Conservation (phyloP, 495 filamentous ascomycete genomes). For the Neurospora tetrasperma region DNA sequence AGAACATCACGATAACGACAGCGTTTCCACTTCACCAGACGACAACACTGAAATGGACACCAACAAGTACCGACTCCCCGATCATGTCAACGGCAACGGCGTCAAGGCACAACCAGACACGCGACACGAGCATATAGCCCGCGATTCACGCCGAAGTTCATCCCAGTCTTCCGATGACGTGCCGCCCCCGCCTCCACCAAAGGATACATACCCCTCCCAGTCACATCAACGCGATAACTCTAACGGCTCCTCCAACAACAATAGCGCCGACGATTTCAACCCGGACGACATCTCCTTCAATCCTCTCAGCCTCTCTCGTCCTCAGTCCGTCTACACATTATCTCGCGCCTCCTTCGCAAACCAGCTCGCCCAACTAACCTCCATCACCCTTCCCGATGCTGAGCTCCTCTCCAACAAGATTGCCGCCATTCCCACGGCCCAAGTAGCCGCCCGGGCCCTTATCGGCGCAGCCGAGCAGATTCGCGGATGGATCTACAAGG, state of each 20-base stretch:
- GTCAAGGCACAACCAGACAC: constrained; percentile 46
- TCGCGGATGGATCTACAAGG: constrained; percentile 81
- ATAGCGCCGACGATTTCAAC: constrained; percentile 22
- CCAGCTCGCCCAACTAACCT: constrained; percentile 79
- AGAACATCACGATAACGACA: neutral
- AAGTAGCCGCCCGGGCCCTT: constrained; percentile 65
- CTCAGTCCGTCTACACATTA: constrained; percentile 78
- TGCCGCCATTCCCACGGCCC: constrained; percentile 68
- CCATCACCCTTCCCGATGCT: constrained; percentile 76
- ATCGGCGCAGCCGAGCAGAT: constrained; percentile 82
- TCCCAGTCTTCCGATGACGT: constrained; percentile 20
- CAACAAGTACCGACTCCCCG: constrained; percentile 54
- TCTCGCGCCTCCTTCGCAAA: constrained; percentile 83
- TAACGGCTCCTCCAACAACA: constrained; percentile 7
- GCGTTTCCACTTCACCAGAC: constrained; percentile 7
- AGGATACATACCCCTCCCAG: constrained; percentile 29
- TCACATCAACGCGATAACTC: constrained; percentile 8
- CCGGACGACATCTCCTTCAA: constrained; percentile 40
- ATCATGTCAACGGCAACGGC: constrained; percentile 49
- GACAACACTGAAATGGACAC: constrained; percentile 46
- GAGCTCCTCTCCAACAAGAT: constrained; percentile 69
- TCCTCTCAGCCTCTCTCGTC: constrained; percentile 46
- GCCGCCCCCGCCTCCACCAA: constrained; percentile 33
- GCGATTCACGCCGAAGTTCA: constrained; percentile 23
- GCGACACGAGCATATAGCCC: constrained; percentile 41